Base-by-base conservation (phyloP, 257 asterid species). In the Leptodermis oblonga region DNA sequence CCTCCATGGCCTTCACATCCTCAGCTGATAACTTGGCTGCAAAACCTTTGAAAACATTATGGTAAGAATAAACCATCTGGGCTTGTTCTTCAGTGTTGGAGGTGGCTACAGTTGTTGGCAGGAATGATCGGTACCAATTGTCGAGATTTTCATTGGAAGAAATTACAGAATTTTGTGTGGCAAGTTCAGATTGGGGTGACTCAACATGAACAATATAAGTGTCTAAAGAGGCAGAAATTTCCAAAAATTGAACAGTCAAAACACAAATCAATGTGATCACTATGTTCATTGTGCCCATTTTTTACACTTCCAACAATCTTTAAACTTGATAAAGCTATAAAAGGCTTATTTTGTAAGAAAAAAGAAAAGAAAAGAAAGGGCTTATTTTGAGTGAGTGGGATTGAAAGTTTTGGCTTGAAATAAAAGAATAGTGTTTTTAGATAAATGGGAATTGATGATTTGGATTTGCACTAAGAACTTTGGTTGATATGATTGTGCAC, bases 201-300 rank as follows among this genome's bases (percentile, higher is more conserved):
- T 62, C 67, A n/a, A 62, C 67, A 9, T 62, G 67, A 13, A 62
- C 67, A 37, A 62, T 36, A 37, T 62, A 62, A 37, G 67, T 62
- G 30, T 62, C 67, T 37, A 62, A n/a, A 37, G 25, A 34, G 20
- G 49, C 49, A 10, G 49, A 20, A 22, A 61, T 7, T 18, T 9
- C 4, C 3, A 20, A 49, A 52, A 52, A 30, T 20, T 52, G 58
- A 60, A 62, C 31, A 9, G 48, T 2, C 23, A 62, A 18, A 23
- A 36, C 67, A 62, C 49, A 41, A 26, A 52, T n/a, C 31, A 52
- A 52, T 26, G n/a, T 62, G 34, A n/a, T n/a, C n/a, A 62, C 30
- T 34, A 62, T 8, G 43, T 37, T 48, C 67, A 62, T 10, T 18
- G 4, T 6, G 15, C 28, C 28, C 62, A 55, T 55, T 26, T 52